Evolutionary conservation across 768 basidiomycete genomes (phyloP).

Genomic region (Mycena pura): DNA sequence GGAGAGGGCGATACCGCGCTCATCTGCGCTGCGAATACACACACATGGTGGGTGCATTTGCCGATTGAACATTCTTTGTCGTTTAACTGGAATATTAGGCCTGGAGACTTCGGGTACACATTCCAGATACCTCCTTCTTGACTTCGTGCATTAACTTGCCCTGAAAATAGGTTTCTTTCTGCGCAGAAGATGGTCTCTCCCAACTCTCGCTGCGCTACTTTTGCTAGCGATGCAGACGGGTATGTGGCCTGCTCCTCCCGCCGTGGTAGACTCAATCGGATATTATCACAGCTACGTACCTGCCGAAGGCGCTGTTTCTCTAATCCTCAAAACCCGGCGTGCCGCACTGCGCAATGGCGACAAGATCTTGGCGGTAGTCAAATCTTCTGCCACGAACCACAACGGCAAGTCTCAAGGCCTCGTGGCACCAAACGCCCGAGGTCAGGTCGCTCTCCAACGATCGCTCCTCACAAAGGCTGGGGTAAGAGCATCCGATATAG

Average conservation of each 20-base stretch:
- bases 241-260: slow-evolving; percentile 21
- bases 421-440: slow-evolving; percentile 41
- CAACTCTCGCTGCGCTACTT: slow-evolving; percentile 43
- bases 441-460: slow-evolving; percentile 40
- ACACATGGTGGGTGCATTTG: slow-evolving; percentile 33
- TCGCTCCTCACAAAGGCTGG: slow-evolving; percentile 36
- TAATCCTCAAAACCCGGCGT: slow-evolving; percentile 42
- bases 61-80: background rate
- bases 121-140: background rate
- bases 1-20: slow-evolving; percentile 44
- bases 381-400: slow-evolving; percentile 39
- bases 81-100: slow-evolving; percentile 26
- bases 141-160: too few species aligned
- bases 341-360: slow-evolving; percentile 44
- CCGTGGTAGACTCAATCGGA: background rate
- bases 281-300: slow-evolving; percentile 38
- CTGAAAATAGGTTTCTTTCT: slow-evolving; percentile 38
- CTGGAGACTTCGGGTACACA: slow-evolving; percentile 37
- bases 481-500: slow-evolving; percentile 38
- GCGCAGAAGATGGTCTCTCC: slow-evolving; percentile 43
- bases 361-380: slow-evolving; percentile 39
- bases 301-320: slow-evolving; percentile 41
- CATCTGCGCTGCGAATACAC: slow-evolving; percentile 41
- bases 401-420: slow-evolving; percentile 45
- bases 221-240: slow-evolving; percentile 43